These are phyloP conservation scores for Ogataea pini DNA, from an alignment of 805 yeast species.

Conservation along the genomic window DNA sequence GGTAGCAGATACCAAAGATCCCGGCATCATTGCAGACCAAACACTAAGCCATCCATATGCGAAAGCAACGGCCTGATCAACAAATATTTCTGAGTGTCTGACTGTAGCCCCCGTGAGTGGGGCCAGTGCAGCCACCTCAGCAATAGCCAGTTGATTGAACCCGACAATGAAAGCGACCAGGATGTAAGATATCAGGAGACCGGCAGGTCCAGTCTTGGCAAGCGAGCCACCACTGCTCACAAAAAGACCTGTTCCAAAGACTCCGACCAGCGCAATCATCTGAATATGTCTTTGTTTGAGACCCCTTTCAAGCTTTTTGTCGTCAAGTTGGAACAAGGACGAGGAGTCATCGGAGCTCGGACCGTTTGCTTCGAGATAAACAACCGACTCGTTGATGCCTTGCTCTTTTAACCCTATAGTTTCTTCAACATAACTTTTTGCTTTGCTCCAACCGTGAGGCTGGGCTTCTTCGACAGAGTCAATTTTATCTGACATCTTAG, in stretches of 20 bases:
- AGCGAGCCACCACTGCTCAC: conserved; percentile 49
- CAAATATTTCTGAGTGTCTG: conserved; percentile 18
- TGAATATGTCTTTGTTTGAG: conserved; percentile 51
- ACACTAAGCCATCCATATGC: conserved; percentile 49
- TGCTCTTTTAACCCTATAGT: neutral
- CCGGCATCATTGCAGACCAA: conserved; percentile 50
- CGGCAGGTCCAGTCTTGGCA: conserved; percentile 33
- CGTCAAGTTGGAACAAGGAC: neutral
- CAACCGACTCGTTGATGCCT: neutral
- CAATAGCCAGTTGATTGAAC: conserved; percentile 50
- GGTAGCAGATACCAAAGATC: conserved; percentile 59
- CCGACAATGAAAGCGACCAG: conserved; percentile 58
- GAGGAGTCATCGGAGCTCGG: neutral
- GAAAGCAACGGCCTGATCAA: conserved; percentile 55
- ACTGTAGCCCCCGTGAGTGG: conserved; percentile 61
- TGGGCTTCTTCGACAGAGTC: neutral
- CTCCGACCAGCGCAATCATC: conserved; percentile 71
- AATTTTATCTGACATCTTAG: neutral
- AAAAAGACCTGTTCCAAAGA: conserved; percentile 64
- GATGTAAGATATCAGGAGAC: conserved; percentile 57
- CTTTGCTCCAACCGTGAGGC: neutral
- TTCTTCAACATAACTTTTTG: neutral
- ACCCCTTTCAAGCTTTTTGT: neutral
- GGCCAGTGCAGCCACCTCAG: conserved; percentile 60
- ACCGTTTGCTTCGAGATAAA: neutral